A percentile compares a stretch with the other conserved stretches of the same genome.
Conservation (phyloP, 495 filamentous ascomycete genomes). For the Penicillium alfredii region DNA sequence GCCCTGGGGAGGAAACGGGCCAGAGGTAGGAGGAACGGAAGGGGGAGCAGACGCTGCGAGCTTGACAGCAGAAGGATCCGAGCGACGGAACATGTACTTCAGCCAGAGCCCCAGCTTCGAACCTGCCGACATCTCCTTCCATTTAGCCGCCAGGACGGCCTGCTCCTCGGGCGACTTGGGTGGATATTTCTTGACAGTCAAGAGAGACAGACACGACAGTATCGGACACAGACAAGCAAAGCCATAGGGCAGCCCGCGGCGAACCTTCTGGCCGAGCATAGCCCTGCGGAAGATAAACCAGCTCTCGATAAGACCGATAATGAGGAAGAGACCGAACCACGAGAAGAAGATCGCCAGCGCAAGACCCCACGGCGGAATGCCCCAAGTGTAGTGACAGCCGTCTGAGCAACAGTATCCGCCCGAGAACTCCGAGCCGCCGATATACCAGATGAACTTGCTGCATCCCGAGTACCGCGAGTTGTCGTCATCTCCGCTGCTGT, state of each 20-base stretch:
- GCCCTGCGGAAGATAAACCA: constrained; percentile 41
- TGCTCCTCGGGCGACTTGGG: constrained; percentile 28
- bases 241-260: constrained; percentile 37
- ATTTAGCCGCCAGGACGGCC: constrained; percentile 12
- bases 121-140: constrained; percentile 27
- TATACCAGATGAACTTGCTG: constrained; percentile 9
- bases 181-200: constrained; percentile 28
- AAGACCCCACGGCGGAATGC: constrained; percentile 17
- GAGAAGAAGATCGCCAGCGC: constrained; percentile 33
- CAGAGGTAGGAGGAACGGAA: neutral
- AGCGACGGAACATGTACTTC: constrained; percentile 22
- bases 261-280: constrained; percentile 33
- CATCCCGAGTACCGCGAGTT: constrained; percentile 2
- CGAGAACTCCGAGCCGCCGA: constrained; percentile 5
- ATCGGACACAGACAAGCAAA: constrained; percentile 29
- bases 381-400: constrained; percentile 17
- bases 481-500: neutral
- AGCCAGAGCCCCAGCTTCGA: constrained; percentile 35
- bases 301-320: constrained; percentile 37
- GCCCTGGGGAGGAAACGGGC: constrained; percentile 3
- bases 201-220: constrained; percentile 23
- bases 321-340: constrained; percentile 30
- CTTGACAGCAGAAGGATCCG: constrained; percentile 10
- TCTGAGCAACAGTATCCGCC: constrained; percentile 14
- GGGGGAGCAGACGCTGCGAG: too few relatives aligned